These are phyloP conservation scores for Chlorophyllum brunneum DNA, from an alignment of 768 basidiomycete species.

Conservation along the genomic window DNA sequence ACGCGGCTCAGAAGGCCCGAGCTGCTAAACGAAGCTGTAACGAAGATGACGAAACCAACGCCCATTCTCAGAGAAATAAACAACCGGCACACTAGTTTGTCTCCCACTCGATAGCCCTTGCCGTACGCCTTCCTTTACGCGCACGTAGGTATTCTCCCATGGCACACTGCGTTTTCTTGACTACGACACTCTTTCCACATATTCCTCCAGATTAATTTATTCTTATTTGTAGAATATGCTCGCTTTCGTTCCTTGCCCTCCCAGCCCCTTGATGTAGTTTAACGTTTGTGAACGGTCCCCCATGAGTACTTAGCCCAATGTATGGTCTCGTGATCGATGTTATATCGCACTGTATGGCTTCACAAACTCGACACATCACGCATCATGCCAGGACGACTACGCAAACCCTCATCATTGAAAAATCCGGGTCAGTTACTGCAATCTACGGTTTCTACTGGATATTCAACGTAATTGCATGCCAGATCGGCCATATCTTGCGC, in stretches of 20 bases:
- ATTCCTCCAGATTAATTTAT: background rate
- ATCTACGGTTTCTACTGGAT: background rate
- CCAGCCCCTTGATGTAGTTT: background rate
- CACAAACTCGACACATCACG: background rate
- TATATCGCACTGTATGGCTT: too few relatives aligned
- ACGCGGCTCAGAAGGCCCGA: background rate
- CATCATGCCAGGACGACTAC: constrained; percentile 25
- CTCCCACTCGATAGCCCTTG: background rate
- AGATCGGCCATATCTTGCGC: constrained; percentile 77
- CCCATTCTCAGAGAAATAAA: constrained; percentile 2
- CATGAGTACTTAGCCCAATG: background rate
- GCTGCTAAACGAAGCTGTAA: constrained; percentile 1
- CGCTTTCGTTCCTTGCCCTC: background rate
- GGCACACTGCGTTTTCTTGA: too few relatives aligned
- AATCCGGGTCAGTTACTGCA: constrained; percentile 30
- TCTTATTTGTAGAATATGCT: background rate
- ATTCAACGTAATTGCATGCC: background rate
- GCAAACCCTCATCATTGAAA: constrained; percentile 28
- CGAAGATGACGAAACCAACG: constrained; percentile 1
- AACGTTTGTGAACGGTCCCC: background rate
- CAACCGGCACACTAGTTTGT: background rate
- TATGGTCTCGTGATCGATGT: background rate
- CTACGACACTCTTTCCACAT: background rate
- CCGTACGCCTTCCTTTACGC: background rate
- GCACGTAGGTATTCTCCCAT: too few relatives aligned